These are phyloP conservation scores for Fusarium sp. DNA, from an alignment of 2,329 filamentous ascomycete genomes.

Conservation along the genomic window DNA sequence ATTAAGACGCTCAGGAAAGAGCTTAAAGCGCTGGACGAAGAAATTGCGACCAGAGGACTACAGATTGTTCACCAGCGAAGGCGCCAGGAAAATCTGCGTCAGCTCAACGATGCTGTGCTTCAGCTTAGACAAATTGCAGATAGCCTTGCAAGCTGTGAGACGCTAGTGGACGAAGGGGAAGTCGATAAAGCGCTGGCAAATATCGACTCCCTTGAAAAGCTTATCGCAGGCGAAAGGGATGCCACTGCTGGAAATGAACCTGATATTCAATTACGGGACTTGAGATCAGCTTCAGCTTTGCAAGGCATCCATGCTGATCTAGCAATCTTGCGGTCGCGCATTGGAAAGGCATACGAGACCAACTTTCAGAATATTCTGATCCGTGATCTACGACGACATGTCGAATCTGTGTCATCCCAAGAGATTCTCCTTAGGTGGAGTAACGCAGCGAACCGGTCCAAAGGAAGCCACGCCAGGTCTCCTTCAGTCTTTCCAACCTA, in stretches of 20 bases:
- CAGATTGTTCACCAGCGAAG: conserved; percentile 87
- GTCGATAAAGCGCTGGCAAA: conserved; percentile 83
- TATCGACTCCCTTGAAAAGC: conserved; percentile 81
- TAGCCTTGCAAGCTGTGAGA: conserved; percentile 80
- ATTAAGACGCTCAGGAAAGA: conserved; percentile 87
- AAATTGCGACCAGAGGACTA: conserved; percentile 87
- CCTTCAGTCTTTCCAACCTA: conserved; percentile 82
- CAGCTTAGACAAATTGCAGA: conserved; percentile 85
- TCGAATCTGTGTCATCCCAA: conserved; percentile 75
- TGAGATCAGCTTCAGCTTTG: conserved; percentile 82
- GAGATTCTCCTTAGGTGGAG: conserved; percentile 90
- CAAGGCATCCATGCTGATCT: conserved; percentile 85
- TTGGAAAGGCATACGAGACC: conserved; percentile 87
- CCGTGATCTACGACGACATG: conserved; percentile 82
- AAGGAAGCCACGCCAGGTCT: conserved; percentile 74
- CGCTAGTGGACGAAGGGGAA: conserved; percentile 84
- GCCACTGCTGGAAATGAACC: conserved; percentile 47
- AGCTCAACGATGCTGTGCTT: conserved; percentile 83
- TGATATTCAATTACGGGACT: conserved; percentile 67
- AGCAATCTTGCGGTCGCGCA: conserved; percentile 78
- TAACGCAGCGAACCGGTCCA: conserved; percentile 77
- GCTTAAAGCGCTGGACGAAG: conserved; percentile 82
- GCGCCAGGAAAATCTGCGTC: conserved; percentile 84
- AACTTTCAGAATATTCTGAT: conserved; percentile 84
- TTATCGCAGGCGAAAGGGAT: conserved; percentile 80